Base-by-base conservation (phyloP, 768 basidiomycete genomes). In the Crassisporium funariophilum region DNA sequence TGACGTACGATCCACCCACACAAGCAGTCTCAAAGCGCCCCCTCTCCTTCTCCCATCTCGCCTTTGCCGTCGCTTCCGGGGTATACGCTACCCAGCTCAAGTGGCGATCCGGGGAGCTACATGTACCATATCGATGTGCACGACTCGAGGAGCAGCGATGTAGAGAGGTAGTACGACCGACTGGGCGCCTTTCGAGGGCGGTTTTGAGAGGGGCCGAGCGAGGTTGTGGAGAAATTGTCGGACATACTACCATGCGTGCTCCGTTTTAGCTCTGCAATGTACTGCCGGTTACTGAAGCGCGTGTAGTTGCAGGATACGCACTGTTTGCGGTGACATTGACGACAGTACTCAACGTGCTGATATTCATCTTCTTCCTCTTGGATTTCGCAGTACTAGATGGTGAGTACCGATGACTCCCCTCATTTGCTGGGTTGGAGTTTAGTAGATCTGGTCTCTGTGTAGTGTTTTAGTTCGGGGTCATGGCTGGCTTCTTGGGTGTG, bases 161-260 rank as follows among this genome's bases (percentile, higher is more conserved):
- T n/a, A n/a, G n/a, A n/a, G n/a, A n/a, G n/a, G n/a, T n/a, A n/a
- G 41, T 9, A 21, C 40, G 35, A 40, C 23, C 41, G 4, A 21
- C 41, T 12, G 35, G 48, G 12, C 22, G 22, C 15, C 21, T 49
- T 25, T 49, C 48, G 2, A 43, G 20, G 23, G 9, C 21, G 16
- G 12, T 44, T 4, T 16, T 36, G n/a, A 25, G 48, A 24, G 17
- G 22, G 36, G 35, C 20, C 8, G 42, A 15, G 37, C 35, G 11
- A 24, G 41, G 2, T 10, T n/a, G 16, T 20, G 43, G 35, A 34
- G 35, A n/a, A 35, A 49, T 17, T 49, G 41, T 34, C 41, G 42
- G 24, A 49, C 48, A 31, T 49, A 44, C 29, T 49, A 49, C 34
- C 41, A 42, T 49, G 16, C 11, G 41, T 21, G n/a, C n/a, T n/a